These are phyloP conservation scores for Cyathus olla DNA, from an alignment of 1,284 basidiomycete species.

Conservation along the genomic window DNA sequence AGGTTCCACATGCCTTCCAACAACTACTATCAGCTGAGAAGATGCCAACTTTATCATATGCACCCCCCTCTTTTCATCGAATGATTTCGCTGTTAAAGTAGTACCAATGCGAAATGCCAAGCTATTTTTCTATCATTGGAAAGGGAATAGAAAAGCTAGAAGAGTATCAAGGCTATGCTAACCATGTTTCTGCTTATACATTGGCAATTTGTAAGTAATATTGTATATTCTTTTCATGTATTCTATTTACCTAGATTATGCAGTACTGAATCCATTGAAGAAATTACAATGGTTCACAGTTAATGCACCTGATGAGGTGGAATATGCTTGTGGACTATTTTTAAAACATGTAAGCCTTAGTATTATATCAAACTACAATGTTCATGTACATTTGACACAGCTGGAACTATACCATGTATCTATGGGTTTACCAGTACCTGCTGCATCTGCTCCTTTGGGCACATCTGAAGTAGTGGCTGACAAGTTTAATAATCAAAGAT, in stretches of 20 bases:
- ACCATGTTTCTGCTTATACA: background rate
- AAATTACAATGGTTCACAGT: background rate
- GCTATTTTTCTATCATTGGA: background rate
- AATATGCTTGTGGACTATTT: background rate
- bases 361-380: background rate
- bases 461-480: background rate
- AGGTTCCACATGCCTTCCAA: conserved; percentile 18
- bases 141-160: background rate
- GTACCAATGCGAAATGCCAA: background rate
- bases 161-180: background rate
- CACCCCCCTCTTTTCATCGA: conserved; percentile 1
- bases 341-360: background rate
- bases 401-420: background rate
- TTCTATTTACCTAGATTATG: background rate
- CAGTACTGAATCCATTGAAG: background rate
- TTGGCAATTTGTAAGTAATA: background rate
- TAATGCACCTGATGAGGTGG: background rate
- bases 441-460: no score
- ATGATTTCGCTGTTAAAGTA: background rate
- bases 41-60: conserved; percentile 9
- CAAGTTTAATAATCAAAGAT: background rate
- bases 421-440: background rate
- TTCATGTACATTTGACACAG: background rate
- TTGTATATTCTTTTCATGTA: background rate
- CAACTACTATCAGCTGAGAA: conserved; percentile 8